Base-by-base conservation (phyloP, 441 rosid genomes). In the Manihot esculenta region DNA sequence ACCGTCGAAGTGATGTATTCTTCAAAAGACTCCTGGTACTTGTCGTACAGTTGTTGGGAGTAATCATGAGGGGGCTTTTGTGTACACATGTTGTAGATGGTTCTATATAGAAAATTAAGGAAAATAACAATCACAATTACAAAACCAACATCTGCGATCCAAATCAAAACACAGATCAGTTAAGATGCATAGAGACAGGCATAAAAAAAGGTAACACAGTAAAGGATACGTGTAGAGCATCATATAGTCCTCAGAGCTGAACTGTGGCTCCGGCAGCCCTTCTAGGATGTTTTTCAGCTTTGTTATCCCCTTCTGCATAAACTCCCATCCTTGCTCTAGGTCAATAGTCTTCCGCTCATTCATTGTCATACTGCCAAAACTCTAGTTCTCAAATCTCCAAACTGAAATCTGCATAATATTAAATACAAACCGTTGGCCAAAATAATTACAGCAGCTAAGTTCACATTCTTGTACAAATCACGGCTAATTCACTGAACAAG, bases 311-410 rank as follows among this genome's bases (percentile, higher is more conserved):
- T 83, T 89, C 74, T 85, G 87, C 98, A 94, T 88, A 76, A 89
- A 86, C 48, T 87, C 92, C 99, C 98, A 92, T 85, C 99, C 98
- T 83, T 88, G 89, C n/a, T 90, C 97, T 62, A 94, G 82, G 74
- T 90, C 92, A 66, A 83, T 88, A 0, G 80, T 87, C 87, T 88
- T 89, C 72, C 91, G 90, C 77, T 91, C 97, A 38, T 74, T 88
- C 94, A 91, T 86, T 18, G 78, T 73, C 88, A 86, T 86, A 8
- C 47, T n/a, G 53, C 55, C 72, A 56, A 72, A 74, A 61, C 66
- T 70, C 64, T 27, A 64, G 24, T 53, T 49, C 62, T 35, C 72
- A 62, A 69, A 44, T 10, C 68, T 66, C 66, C 51, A 67, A 6
- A 41, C 23, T 64, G 64, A 6, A 38, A 73, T 38, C 80, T 69